phyloP scores from a whole-genome alignment of 306 rosid species.

The Acacia melanoxylon region DNA sequence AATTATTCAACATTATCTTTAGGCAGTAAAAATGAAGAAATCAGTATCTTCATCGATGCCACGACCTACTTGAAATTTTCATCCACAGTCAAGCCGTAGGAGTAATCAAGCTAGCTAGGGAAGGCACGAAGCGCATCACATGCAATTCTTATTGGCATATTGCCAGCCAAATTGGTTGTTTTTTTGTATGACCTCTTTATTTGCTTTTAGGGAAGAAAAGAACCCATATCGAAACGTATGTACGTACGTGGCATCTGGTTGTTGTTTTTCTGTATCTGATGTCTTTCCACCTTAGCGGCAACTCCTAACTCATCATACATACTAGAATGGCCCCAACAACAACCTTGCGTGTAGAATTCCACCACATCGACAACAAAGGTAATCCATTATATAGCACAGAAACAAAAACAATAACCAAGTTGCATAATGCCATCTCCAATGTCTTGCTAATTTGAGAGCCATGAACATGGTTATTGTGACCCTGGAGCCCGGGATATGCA shows the following conservation, averaged over 20 bases:
- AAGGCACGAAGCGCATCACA: neutral
- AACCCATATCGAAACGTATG: neutral
- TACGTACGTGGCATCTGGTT: neutral
- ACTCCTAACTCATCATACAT: neutral
- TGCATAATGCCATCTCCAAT: too few species aligned
- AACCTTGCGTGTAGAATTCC: neutral
- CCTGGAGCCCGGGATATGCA: neutral
- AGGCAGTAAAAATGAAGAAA: neutral
- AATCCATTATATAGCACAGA: neutral
- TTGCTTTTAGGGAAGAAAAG: neutral
- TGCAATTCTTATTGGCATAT: neutral
- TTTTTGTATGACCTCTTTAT: neutral
- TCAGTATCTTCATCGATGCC: neutral
- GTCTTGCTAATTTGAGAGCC: too few species aligned
- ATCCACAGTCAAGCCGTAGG: neutral
- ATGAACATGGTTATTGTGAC: neutral
- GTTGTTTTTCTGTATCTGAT: neutral
- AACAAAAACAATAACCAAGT: neutral
- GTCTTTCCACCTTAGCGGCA: neutral
- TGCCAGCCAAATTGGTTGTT: neutral
- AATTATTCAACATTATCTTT: neutral
- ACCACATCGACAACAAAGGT: neutral
- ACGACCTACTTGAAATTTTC: neutral
- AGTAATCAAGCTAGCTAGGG: conserved; percentile 12
- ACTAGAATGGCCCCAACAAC: neutral